Percentiles rank a stretch among this genome's conserved stretches.
Evolutionary conservation across 116 monocot genomes (phyloP).

Genomic region (Phalaenopsis hybrid): DNA sequence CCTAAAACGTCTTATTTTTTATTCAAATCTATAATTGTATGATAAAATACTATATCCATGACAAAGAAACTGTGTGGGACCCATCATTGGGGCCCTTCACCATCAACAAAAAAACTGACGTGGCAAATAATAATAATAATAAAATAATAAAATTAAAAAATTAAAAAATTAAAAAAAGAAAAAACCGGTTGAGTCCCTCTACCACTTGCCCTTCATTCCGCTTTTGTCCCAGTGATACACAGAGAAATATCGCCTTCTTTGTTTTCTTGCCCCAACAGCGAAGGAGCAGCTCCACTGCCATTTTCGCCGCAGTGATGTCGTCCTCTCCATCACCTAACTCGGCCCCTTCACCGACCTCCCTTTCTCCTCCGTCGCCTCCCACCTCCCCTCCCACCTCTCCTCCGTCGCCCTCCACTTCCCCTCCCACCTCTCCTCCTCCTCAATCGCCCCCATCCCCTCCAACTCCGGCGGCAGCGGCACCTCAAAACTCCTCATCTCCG

Average conservation of each 20-base stretch:
- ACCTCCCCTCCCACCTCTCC: background rate
- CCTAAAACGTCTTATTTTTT: too few species aligned
- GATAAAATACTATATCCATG: too few species aligned
- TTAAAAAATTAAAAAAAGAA: background rate
- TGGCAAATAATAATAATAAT: too few species aligned
- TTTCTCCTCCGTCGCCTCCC: background rate
- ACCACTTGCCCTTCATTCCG: background rate
- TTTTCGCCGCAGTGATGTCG: background rate
- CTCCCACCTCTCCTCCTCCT: constrained; percentile 2
- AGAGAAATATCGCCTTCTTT: background rate
- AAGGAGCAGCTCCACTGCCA: background rate
- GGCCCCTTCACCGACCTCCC: background rate
- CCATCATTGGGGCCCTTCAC: too few species aligned
- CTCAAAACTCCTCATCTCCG: background rate
- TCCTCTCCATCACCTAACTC: background rate
- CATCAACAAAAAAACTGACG: too few species aligned
- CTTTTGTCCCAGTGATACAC: background rate
- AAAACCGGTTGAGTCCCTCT: background rate
- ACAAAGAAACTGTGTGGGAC: too few species aligned
- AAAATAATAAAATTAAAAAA: too few species aligned
- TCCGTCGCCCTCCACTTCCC: background rate
- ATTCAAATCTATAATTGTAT: too few species aligned
- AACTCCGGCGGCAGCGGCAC: background rate
- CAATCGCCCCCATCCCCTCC: background rate
- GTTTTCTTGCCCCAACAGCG: background rate